phyloP scores from a whole-genome alignment of 495 filamentous ascomycete species.

The Halenospora varia region DNA sequence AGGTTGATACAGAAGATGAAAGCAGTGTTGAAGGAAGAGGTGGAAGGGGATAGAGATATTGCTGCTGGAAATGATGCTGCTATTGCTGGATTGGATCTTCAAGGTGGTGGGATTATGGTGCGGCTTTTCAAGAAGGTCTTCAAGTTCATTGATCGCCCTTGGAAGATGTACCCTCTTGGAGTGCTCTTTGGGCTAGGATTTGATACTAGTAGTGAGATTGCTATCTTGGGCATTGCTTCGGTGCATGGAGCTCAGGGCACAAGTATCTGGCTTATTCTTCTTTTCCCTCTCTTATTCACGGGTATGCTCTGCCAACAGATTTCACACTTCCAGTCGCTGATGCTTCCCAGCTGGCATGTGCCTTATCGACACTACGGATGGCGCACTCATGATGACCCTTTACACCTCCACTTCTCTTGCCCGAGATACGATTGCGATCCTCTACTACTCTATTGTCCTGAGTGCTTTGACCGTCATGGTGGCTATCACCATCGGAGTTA shows the following conservation, averaged over 20 bases:
- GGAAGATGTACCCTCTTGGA: slow-evolving; percentile 97
- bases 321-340: background rate
- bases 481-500: slow-evolving; percentile 77
- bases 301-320: slow-evolving; percentile 40
- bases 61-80: slow-evolving; percentile 44
- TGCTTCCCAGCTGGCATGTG: slow-evolving; percentile 11
- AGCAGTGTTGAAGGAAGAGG: slow-evolving; percentile 44
- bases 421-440: slow-evolving; percentile 74
- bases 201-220: slow-evolving; percentile 93
- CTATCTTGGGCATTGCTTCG: slow-evolving; percentile 82
- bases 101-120: slow-evolving; percentile 74
- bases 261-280: slow-evolving; percentile 88
- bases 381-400: slow-evolving; percentile 73
- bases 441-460: slow-evolving; percentile 92
- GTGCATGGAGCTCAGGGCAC: slow-evolving; percentile 82
- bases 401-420: slow-evolving; percentile 76
- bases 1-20: slow-evolving; percentile 66
- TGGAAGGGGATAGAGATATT: slow-evolving; percentile 15
- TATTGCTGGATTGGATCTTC: slow-evolving; percentile 59
- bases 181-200: slow-evolving; percentile 92
- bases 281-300: slow-evolving; percentile 89
- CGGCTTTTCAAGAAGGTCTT: slow-evolving; percentile 71
- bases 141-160: slow-evolving; percentile 80
- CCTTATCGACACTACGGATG: slow-evolving; percentile 49
- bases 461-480: slow-evolving; percentile 82